A percentile compares a stretch with the other conserved stretches of the same genome.
Conservation (phyloP, 192 early-diverging fungal species). For the Podila epicladia region DNA sequence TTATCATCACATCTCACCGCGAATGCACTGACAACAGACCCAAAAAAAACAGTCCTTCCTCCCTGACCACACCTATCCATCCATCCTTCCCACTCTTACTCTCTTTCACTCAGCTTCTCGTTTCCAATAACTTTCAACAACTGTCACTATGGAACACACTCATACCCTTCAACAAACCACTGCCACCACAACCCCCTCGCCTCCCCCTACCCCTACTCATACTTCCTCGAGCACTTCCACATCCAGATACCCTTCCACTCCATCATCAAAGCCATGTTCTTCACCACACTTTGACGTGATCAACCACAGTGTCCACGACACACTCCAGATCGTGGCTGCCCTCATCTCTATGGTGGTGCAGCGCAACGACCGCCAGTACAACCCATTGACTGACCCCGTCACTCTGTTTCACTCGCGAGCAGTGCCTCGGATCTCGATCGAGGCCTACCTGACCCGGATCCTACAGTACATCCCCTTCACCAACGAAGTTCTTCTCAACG, state of each 20-base stretch:
- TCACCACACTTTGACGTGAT: constrained; percentile 50
- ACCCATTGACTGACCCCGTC: constrained; percentile 40
- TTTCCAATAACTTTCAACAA: not conserved
- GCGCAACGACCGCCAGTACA: constrained; percentile 53
- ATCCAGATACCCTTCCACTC: not conserved
- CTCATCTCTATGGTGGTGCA: constrained; percentile 56
- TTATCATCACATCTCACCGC: not conserved
- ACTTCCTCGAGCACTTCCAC: no score
- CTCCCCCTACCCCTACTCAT: not conserved
- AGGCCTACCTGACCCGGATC: constrained; percentile 71
- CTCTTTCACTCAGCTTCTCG: not conserved
- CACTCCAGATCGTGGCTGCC: constrained; percentile 58
- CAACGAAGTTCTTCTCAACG: constrained; percentile 73
- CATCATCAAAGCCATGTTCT: not conserved
- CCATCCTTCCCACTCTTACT: not conserved
- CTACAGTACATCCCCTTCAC: constrained; percentile 73
- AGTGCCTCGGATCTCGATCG: constrained; percentile 70
- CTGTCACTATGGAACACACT: constrained; percentile 2
- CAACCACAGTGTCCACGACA: constrained; percentile 50
- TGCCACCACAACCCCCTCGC: not conserved
- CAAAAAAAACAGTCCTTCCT: not conserved
- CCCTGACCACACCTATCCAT: no score
- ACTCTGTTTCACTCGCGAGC: constrained; percentile 79
- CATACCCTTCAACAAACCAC: not conserved
- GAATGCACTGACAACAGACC: not conserved